Conservation (phyloP, 2,329 filamentous ascomycete species). For the Cladorrhinum sp. region DNA sequence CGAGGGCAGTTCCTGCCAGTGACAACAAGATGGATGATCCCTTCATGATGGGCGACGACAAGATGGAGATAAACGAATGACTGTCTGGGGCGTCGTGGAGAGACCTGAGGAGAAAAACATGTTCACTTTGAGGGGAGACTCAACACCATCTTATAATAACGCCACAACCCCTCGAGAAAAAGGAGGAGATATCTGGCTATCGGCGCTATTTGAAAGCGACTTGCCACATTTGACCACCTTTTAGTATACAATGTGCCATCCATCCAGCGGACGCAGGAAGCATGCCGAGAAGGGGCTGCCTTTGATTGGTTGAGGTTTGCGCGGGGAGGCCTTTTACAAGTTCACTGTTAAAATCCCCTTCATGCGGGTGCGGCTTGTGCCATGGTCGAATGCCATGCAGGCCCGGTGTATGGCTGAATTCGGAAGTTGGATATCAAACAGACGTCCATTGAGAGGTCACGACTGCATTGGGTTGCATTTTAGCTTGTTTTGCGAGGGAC, state of each 20-base stretch:
- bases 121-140: not conserved
- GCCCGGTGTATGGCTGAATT: not conserved
- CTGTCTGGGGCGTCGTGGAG: not conserved
- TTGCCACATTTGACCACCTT: not conserved
- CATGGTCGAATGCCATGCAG: not conserved
- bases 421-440: slow-evolving; percentile 5
- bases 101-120: not conserved
- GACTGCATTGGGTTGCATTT: not conserved
- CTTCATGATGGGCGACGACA: not conserved
- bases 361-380: not conserved
- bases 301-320: not conserved
- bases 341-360: not conserved
- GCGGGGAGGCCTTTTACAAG: not conserved
- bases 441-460: not conserved
- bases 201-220: not conserved
- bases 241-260: not conserved
- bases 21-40: slow-evolving; percentile 1
- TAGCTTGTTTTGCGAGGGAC: not conserved
- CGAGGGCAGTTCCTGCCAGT: slow-evolving; percentile 5
- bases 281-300: not conserved
- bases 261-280: not conserved
- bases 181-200: not conserved
- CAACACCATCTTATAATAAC: slow-evolving; percentile 2
- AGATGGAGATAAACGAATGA: not conserved
- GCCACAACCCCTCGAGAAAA: not conserved